Base-by-base conservation (phyloP, 2,329 filamentous ascomycete species). In the Exophiala xenobiotica region DNA sequence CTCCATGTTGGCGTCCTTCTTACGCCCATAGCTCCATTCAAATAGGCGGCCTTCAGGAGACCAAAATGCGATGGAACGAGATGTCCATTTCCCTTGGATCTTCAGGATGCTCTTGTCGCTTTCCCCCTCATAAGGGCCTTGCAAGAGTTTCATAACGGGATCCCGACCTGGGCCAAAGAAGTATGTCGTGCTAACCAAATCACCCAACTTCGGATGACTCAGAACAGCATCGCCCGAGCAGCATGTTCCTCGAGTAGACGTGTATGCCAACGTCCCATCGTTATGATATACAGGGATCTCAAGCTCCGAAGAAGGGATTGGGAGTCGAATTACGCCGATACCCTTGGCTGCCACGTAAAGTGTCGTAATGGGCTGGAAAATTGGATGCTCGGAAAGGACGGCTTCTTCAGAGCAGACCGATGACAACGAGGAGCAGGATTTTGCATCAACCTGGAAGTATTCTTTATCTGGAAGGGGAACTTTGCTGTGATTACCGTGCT, bases 11-110 rank as follows among this genome's bases (percentile, higher is more conserved):
- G 22, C 40, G 2, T 80, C 77, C 6, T 65, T 64, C 5, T 68
- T 68, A n/a, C 66, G 63, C 12, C 72, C 73, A 63, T 85, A 83
- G 9, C 74, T 71, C 81, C 82, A 85, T 54, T 75, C 70, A 51
- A 81, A 81, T 1, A 66, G 71, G 4, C 56, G 53, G 12, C 78
- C 79, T 29, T 75, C 67, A 7, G 72, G 73, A 7, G 76, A 75
- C 33, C 67, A 65, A 57, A 84, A 77, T 6, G 57, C 61, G 24
- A 73, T 69, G 2, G 74, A 67, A 24, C 79, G 75, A 11, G 77
- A 78, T 3, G 73, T 67, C 61, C 76, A 68, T 53, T 72, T 73
- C 16, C 71, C 65, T 2, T 54, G 49, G 3, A 70, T 65, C 44
- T 66, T 67, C 31, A 74, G 62, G 16, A 64, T 55, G 6, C 53